Evolutionary conservation across 2,329 filamentous ascomycete genomes (phyloP), one percentile per base, ranked within the genome.

Genomic region (Fusarium sp.): DNA sequence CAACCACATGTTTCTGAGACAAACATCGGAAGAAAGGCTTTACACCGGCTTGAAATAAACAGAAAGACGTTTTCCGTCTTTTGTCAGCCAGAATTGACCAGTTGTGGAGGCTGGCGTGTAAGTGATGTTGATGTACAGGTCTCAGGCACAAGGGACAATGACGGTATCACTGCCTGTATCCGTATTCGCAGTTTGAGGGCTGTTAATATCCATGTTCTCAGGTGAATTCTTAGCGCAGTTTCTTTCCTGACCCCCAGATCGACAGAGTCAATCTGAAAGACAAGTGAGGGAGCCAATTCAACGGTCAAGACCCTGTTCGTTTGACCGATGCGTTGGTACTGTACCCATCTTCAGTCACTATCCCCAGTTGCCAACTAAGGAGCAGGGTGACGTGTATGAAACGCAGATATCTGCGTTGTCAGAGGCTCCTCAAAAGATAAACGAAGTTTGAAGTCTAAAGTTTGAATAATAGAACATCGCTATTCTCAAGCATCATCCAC

Each of bases 1-100:
- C 57, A 69, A 67, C 63, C 63, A 56, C 63, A 57, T 75, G 67
- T 60, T 72, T 54, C 63, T 67, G 66, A 74, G 76, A 77, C 76
- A 71, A 42, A 65, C 67, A 46, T 76, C 53, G 53, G 60, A 65
- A 67, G 47, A 53, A 70, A 65, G 53, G 60, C 60, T 56, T 62
- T 56, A 56, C 38, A 38, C 42, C 49, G 30, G 35, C 53, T 32
- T 47, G 57, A 43, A 37, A 44, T 53, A 56, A 54, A 47, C 28
- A 42, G 30, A 40, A 18, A 42, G 63, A 19, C 25, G 60, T 19
- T 43, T 57, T 57, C 47, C 43, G 30, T 49, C 57, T 46, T 64
- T 60, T 60, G 33, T 46, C 42, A 47, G 47, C 44, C 32, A 50
- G 52, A 47, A 35, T 23, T 40, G 38, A 25, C 30, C 23, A 67